Evolutionary conservation across 2,329 filamentous ascomycete genomes (phyloP).

Genomic region (Colletotrichum aenigma): DNA sequence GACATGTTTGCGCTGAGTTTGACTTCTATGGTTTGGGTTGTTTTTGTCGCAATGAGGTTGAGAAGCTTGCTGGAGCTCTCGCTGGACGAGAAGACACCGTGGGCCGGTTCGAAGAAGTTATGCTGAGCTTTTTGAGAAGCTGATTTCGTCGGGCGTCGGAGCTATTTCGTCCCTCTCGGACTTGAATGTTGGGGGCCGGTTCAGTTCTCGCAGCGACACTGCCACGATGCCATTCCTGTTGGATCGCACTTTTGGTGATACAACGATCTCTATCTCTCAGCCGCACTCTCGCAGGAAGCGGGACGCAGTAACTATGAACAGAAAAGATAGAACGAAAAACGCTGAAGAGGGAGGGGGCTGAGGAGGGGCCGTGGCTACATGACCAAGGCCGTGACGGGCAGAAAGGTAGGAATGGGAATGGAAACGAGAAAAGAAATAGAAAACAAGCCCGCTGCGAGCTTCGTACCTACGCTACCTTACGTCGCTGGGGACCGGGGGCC

Average conservation of each 20-base stretch:
- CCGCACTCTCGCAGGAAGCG: not conserved
- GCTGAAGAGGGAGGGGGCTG: not conserved
- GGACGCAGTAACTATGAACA: not conserved
- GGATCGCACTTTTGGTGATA: not conserved
- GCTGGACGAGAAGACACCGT: not conserved
- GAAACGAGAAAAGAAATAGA: slow-evolving; percentile 12
- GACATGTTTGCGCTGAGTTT: not conserved
- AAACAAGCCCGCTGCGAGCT: not conserved
- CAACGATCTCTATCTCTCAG: not conserved
- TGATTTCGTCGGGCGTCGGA: not conserved
- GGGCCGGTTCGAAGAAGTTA: not conserved
- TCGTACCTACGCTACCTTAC: not conserved
- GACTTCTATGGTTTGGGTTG: not conserved
- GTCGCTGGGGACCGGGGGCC: slow-evolving; percentile 1
- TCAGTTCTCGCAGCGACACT: not conserved
- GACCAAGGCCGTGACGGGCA: not conserved
- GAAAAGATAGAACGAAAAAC: not conserved
- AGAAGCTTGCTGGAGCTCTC: not conserved
- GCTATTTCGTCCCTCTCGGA: not conserved
- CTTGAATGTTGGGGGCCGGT: not conserved
- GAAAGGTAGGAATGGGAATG: slow-evolving; percentile 3
- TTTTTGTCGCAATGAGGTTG: not conserved
- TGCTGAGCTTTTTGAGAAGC: not conserved
- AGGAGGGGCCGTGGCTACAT: not conserved
- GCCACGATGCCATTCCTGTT: slow-evolving; percentile 12